These are phyloP conservation scores for Prosopis cineraria DNA, from an alignment of 306 rosid genomes.

Conservation along the genomic window DNA sequence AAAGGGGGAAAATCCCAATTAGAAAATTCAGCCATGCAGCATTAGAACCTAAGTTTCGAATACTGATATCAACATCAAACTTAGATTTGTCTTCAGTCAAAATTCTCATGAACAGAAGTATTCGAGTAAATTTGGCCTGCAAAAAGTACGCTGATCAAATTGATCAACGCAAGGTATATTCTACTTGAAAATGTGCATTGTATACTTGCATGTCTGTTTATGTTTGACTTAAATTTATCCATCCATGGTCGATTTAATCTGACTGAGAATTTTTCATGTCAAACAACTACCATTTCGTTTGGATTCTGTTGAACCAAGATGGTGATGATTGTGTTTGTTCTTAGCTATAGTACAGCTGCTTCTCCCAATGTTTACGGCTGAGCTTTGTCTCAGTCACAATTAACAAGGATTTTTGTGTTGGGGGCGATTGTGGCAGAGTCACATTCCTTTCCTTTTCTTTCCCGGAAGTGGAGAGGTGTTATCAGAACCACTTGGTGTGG, in stretches of 20 bases:
- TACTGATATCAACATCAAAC: not conserved
- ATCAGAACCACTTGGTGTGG: conserved; percentile 84
- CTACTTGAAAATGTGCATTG: not conserved
- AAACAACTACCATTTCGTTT: not conserved
- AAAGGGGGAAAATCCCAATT: not conserved
- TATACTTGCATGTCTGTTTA: not conserved
- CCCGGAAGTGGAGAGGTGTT: conserved; percentile 72
- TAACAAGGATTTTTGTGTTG: conserved; percentile 16
- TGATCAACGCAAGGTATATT: not conserved
- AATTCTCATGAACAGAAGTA: no score
- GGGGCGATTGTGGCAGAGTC: conserved; percentile 40
- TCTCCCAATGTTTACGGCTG: not conserved
- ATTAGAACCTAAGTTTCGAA: no score
- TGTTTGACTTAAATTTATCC: not conserved
- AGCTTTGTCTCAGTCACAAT: not conserved
- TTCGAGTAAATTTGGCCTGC: no score
- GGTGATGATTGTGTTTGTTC: not conserved
- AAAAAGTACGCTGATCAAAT: not conserved
- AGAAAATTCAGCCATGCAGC: not conserved
- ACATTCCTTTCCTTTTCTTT: conserved; percentile 61
- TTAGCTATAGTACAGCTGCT: not conserved
- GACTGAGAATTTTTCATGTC: not conserved
- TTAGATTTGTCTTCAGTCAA: not conserved
- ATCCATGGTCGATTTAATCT: not conserved
- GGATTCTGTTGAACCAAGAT: not conserved